These are phyloP conservation scores for Verticillium albo-atrum DNA, from an alignment of 2,329 filamentous ascomycete genomes.

Conservation along the genomic window DNA sequence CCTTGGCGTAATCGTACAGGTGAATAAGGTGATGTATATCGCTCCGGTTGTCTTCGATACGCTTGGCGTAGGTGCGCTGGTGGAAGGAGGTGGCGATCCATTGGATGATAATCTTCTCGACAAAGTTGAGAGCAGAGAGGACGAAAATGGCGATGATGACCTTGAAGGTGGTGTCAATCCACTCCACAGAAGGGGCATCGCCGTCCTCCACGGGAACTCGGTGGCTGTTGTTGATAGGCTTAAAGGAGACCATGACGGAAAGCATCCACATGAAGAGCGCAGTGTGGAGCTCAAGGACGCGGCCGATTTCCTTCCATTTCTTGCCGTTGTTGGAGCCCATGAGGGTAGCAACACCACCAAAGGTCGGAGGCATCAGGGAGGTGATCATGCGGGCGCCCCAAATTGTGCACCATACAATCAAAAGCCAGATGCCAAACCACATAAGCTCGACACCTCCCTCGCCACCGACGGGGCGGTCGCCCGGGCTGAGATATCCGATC, in stretches of 20 bases:
- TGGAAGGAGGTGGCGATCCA: constrained; percentile 94
- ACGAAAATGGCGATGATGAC: constrained; percentile 84
- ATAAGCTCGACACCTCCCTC: constrained; percentile 72
- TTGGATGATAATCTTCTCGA: constrained; percentile 91
- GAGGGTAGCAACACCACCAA: constrained; percentile 58
- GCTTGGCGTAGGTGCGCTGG: constrained; percentile 79
- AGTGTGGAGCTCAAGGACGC: constrained; percentile 77
- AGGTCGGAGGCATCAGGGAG: constrained; percentile 41
- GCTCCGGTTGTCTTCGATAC: constrained; percentile 90
- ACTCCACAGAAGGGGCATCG: constrained; percentile 33
- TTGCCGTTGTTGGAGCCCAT: constrained; percentile 80
- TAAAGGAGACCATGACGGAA: constrained; percentile 78
- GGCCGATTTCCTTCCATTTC: constrained; percentile 89
- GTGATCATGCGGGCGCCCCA: constrained; percentile 67
- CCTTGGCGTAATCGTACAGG: constrained; percentile 69
- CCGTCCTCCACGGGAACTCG: constrained; percentile 43
- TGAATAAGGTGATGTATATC: constrained; percentile 62
- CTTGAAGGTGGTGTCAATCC: constrained; percentile 80
- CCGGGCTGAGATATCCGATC: constrained; percentile 34
- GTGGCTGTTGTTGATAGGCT: constrained; percentile 69
- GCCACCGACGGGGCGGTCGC: constrained; percentile 48
- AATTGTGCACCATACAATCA: constrained; percentile 86
- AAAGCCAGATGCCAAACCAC: constrained; percentile 95
- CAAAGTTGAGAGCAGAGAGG: constrained; percentile 71
- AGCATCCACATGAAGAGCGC: constrained; percentile 92